These are phyloP conservation scores for Chenopodium album DNA, from an alignment of 148 eudicot species.

Conservation along the genomic window DNA sequence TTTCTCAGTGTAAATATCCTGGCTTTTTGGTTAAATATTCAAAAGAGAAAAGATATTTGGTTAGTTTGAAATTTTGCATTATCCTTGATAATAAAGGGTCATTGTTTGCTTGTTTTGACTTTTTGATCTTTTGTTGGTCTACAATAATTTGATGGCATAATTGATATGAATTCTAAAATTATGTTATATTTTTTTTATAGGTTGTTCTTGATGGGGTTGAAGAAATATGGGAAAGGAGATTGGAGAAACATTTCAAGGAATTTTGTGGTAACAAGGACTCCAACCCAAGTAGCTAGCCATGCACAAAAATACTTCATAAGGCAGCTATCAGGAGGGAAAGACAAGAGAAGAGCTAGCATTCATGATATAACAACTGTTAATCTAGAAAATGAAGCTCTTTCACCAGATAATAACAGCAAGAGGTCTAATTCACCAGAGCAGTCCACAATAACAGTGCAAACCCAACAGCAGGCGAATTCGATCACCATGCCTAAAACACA, in stretches of 20 bases:
- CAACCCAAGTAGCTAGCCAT: conserved; percentile 99
- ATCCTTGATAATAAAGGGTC: neutral
- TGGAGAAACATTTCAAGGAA: conserved; percentile 98
- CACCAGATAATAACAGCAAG: conserved; percentile 47
- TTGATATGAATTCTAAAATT: conserved; percentile 24
- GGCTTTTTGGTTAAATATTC: neutral
- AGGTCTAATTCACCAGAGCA: conserved; percentile 49
- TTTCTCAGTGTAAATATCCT: neutral
- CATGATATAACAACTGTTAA: conserved; percentile 92
- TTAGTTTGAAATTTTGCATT: neutral
- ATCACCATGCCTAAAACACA: conserved; percentile 30
- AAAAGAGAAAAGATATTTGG: conserved; percentile 2
- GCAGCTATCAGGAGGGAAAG: conserved; percentile 91
- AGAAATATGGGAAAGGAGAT: conserved; percentile 96
- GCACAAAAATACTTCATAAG: conserved; percentile 97
- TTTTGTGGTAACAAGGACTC: conserved; percentile 82
- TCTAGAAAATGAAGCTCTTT: conserved; percentile 56
- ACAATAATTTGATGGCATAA: conserved; percentile 11
- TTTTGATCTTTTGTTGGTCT: conserved; percentile 9
- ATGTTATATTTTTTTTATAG: conserved; percentile 34
- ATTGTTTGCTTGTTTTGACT: conserved; percentile 21
- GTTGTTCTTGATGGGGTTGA: conserved; percentile 89
- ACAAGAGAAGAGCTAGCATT: conserved; percentile 91
- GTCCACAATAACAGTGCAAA: conserved; percentile 30
- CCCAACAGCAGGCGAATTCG: conserved; percentile 38